Evolutionary conservation across 1,284 basidiomycete genomes (phyloP), one percentile per base, ranked within the genome.

Genomic region (Neolentinus lepideus): DNA sequence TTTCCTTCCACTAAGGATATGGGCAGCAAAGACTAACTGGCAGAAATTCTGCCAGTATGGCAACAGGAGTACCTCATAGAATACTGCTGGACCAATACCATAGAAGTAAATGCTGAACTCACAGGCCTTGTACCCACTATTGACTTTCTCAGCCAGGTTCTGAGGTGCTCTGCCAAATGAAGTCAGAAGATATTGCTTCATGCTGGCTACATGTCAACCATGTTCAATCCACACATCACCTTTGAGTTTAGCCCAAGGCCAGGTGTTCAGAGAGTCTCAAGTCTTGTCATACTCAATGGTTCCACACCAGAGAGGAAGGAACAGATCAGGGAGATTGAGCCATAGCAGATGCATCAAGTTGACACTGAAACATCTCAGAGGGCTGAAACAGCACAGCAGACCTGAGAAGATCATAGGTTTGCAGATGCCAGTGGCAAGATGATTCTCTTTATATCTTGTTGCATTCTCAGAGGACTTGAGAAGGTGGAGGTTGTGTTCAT

Each of bases 71-170:
- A 59, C 29, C 1, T 36, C 56, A 21, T 56, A 53, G 2, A 68
- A 58, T 1, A 68, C 16, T 0, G 38, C 60, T 1, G 67, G 67
- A 3, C 55, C 60, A 11, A 66, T 48, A 2, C 59, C 61, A 51
- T 56, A 68, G 0, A 67, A 14, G 22, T 62, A 66, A 0, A 57
- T 51, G 0, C 63, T 54, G 26, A 47, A 69, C 52, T 71, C 69
- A 59, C 61, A 62, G 4, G 64, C 63, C 55, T 71, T 70, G 61
- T 67, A 70, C 0, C 67, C 67, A 51, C 65, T 67, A 11, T 56
- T 60, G 9, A 70, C 64, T 53, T 69, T 70, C 52, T 69, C 59
- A 0, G 66, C 64, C 10, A 63, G 63, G 54, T 69, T 65, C 2
- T 63, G 60, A 10, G 67, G 68, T 2, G 65, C 62, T 1, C 61